phyloP scores from a whole-genome alignment of 129 eudicot species.

The Erigeron canadensis region DNA sequence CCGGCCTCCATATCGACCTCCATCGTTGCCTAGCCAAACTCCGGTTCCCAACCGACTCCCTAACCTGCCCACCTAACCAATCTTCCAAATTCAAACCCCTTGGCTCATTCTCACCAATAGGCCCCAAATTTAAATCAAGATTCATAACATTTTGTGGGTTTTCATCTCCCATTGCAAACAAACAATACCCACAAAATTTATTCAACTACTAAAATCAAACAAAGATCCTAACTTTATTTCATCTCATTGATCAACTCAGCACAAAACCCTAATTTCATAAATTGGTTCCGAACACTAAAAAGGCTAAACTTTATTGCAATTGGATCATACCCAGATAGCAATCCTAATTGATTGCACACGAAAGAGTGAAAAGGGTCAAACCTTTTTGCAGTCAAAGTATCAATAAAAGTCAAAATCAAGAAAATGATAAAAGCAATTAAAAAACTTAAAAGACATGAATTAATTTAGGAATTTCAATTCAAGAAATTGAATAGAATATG shows the following conservation, averaged over 20 bases:
- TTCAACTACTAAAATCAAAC: conserved; percentile 17
- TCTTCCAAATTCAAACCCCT: conserved; percentile 61
- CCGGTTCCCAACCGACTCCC: conserved; percentile 51
- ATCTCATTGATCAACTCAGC: not conserved
- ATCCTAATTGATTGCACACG: conserved; percentile 18
- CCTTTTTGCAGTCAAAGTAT: not conserved
- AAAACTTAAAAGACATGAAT: conserved; percentile 6
- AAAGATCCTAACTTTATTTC: conserved; percentile 2
- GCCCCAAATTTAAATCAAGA: conserved; percentile 91
- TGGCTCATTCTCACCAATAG: conserved; percentile 44
- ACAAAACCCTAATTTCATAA: conserved; percentile 10
- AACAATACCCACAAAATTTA: conserved; percentile 11
- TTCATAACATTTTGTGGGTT: conserved; percentile 55
- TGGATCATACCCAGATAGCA: conserved; percentile 19
- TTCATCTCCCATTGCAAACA: conserved; percentile 55
- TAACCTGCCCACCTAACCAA: conserved; percentile 54
- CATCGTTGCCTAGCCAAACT: conserved; percentile 45
- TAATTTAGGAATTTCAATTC: conserved; percentile 14
- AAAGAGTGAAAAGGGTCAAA: conserved; percentile 15
- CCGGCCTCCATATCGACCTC: conserved; percentile 57
- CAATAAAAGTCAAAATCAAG: conserved; percentile 15
- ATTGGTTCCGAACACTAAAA: not conserved
- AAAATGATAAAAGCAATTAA: not conserved
- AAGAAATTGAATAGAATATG: conserved; percentile 15
- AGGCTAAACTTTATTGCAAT: not conserved